These are phyloP conservation scores for Candida buenavistaensis DNA, from an alignment of 1,139 yeast species.

Conservation along the genomic window DNA sequence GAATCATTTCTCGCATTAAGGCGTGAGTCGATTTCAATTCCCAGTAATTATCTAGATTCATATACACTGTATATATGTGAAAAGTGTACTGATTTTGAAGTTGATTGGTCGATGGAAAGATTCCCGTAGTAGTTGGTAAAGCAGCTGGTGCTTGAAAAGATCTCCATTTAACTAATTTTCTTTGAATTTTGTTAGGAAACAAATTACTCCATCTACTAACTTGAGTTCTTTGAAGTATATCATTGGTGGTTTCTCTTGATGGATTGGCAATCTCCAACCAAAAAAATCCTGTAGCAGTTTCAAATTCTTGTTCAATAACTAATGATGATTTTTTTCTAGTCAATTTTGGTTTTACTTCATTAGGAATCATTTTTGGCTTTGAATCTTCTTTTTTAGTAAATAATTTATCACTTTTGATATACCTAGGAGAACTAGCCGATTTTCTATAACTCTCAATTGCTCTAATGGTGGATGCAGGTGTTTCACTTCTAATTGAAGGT, in stretches of 20 bases:
- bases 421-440: constrained; percentile 14
- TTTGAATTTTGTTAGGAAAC: constrained; percentile 66
- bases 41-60: constrained; percentile 53
- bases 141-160: constrained; percentile 93
- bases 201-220: constrained; percentile 81
- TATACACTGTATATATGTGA: constrained; percentile 62
- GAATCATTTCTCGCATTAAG: constrained; percentile 83
- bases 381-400: constrained; percentile 10
- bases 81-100: constrained; percentile 63
- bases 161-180: constrained; percentile 83
- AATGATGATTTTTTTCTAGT: constrained; percentile 10
- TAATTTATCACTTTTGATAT: constrained; percentile 13
- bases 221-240: constrained; percentile 40
- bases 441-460: constrained; percentile 10
- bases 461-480: constrained; percentile 6
- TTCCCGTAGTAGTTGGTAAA: constrained; percentile 74
- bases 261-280: constrained; percentile 77
- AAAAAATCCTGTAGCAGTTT: constrained; percentile 28
- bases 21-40: constrained; percentile 58
- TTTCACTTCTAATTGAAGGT: constrained; percentile 14
- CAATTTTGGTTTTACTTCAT: constrained; percentile 1
- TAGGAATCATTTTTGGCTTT: constrained; percentile 1
- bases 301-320: constrained; percentile 9
- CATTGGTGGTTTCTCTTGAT: constrained; percentile 54
- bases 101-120: constrained; percentile 71